A percentile compares a stretch with the other conserved stretches of the same genome.
Evolutionary conservation across 164 flowering plant species (phyloP).

Genomic region (Magnolia officinalis): DNA sequence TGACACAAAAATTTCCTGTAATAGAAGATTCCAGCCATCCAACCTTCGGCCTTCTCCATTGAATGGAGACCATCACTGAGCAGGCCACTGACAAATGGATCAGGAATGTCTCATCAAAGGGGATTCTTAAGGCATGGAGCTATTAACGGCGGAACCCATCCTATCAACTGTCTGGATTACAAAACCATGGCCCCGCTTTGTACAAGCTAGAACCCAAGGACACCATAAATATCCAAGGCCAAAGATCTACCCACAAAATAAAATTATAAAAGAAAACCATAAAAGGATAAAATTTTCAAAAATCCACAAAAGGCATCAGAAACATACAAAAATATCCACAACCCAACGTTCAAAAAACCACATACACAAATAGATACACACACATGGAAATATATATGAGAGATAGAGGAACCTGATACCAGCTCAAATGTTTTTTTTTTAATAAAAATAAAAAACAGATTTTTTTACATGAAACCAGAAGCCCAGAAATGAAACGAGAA

Average conservation of each 20-base stretch:
- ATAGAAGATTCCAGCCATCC: neutral
- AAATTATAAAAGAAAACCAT: no score
- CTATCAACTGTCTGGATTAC: neutral
- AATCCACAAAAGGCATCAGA: no score
- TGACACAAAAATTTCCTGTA: neutral
- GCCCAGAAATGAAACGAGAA: neutral
- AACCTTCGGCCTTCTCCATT: neutral
- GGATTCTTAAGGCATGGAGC: neutral
- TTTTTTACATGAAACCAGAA: neutral
- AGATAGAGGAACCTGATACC: no score
- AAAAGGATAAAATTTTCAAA: no score
- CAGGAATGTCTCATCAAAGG: neutral
- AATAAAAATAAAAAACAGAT: neutral
- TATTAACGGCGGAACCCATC: neutral
- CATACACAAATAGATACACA: neutral
- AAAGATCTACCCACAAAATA: neutral
- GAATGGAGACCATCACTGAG: neutral
- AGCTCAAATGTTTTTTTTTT: no score
- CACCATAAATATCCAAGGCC: neutral
- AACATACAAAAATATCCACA: no score
- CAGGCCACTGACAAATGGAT: neutral
- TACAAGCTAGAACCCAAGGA: neutral
- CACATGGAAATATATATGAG: no score
- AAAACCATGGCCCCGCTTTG: neutral
- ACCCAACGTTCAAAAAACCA: neutral